These are phyloP conservation scores for Alternaria brassicicola DNA, from an alignment of 2,329 filamentous ascomycete species.

Conservation along the genomic window DNA sequence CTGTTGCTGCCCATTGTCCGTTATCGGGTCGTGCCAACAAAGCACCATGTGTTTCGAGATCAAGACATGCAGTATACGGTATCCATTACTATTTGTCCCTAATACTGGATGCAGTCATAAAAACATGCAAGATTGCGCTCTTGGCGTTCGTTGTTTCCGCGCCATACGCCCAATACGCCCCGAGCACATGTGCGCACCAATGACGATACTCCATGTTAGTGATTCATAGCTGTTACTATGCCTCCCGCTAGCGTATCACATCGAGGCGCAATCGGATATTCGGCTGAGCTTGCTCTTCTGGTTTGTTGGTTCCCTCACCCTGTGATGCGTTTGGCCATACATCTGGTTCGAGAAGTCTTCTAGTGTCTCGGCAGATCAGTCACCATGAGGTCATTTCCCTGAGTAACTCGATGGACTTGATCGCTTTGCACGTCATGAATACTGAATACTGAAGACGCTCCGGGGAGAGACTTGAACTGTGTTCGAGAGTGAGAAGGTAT, in stretches of 20 bases:
- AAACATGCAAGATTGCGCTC: neutral
- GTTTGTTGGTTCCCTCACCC: slow-evolving; percentile 5
- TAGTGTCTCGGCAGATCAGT: slow-evolving; percentile 11
- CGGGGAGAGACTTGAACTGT: neutral
- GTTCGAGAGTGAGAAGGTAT: neutral
- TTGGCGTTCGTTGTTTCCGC: slow-evolving; percentile 1
- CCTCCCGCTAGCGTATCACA: neutral
- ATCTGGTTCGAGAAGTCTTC: neutral
- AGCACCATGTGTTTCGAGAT: neutral
- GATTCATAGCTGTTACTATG: slow-evolving; percentile 6
- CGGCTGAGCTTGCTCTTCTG: slow-evolving; percentile 5
- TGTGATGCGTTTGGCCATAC: slow-evolving; percentile 15
- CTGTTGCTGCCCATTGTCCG: neutral
- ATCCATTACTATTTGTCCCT: neutral
- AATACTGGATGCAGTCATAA: neutral
- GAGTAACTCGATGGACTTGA: neutral
- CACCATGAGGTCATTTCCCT: slow-evolving; percentile 16
- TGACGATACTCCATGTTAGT: neutral
- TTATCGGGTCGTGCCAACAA: slow-evolving; percentile 2
- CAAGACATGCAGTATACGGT: neutral
- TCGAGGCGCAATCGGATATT: slow-evolving; percentile 17
- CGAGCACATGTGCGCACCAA: neutral
- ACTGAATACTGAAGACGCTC: neutral
- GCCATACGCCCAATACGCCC: neutral
- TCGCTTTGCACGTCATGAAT: slow-evolving; percentile 12